Base-by-base conservation (phyloP, 345 rosid species). In the Linum usitatissimum region DNA sequence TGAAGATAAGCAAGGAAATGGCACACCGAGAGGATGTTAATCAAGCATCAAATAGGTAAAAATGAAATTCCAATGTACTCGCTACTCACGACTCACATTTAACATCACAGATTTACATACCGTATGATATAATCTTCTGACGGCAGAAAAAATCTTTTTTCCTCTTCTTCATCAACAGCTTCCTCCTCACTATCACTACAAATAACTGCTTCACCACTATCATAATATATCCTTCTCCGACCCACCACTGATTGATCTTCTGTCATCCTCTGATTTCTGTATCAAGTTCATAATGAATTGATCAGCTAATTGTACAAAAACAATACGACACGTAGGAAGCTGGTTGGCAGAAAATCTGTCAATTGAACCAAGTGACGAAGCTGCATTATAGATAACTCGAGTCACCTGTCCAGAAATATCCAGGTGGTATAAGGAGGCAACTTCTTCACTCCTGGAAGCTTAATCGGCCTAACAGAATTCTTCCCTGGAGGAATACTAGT, bases 131-230 rank as follows among this genome's bases (percentile, higher is more conserved):
- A 85, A 67, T 94, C 95, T 79, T 94, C 97, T 70, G 85, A 80
- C 55, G 81, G 88, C 67, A 76, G 30, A 80, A 87, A 94, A 19
- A 78, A 85, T 76, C 69, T 77, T 70, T 90, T 94, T 18, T 83
- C 96, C 51, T 86, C 97, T 61, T 93, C 97, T 0, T 86, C 99
- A 0, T 88, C 97, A 68, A 77, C 76, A 64, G 40, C 66, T 75
- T 94, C 99, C 76, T 94, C 99, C 73, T 94, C 99, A 64, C 97
- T 94, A 65, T 93, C 99, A 81, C 99, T 93, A 77, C 99, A 93
- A 66, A 93, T 90, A 66, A 93, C 95, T 51, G 99, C 96, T 83
- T 93, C 99, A 30, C 99, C 92, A 2, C 96, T 96, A 75, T 80
- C 99, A 78, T 90, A 93, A 79, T 90, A 90, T 30, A 93, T 93